These are phyloP conservation scores for Claviceps pusilla DNA, from an alignment of 2,329 filamentous ascomycete species.

Conservation along the genomic window DNA sequence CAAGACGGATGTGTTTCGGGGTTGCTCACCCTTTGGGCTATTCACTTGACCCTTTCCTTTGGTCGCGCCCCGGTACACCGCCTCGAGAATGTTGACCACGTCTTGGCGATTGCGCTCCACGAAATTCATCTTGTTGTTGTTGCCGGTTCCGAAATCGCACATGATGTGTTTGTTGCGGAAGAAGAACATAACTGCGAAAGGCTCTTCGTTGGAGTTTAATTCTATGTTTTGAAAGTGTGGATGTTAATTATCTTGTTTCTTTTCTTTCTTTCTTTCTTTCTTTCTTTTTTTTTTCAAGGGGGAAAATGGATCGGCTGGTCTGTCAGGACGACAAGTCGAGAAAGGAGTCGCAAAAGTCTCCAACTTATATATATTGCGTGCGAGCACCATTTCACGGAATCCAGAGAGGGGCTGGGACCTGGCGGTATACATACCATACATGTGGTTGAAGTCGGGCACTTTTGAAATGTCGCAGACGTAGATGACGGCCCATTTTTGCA, in stretches of 20 bases:
- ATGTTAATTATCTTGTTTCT: neutral
- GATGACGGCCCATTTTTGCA: conserved; percentile 86
- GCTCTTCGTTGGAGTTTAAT: conserved; percentile 32
- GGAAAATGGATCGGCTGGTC: too few species aligned
- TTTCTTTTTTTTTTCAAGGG: neutral
- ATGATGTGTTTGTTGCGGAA: conserved; percentile 99
- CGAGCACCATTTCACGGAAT: too few species aligned
- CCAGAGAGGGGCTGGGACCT: too few species aligned
- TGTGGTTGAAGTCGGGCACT: conserved; percentile 85
- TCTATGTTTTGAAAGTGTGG: neutral
- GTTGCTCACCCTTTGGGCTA: conserved; percentile 59
- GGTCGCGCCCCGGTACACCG: conserved; percentile 94
- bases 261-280: neutral
- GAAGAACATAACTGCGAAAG: conserved; percentile 92
- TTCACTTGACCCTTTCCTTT: conserved; percentile 94
- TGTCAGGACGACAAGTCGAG: too few species aligned
- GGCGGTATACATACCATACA: conserved; percentile 49
- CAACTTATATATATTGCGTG: too few species aligned
- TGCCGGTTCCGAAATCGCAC: conserved; percentile 93
- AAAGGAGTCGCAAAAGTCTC: too few species aligned
- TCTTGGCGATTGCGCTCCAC: conserved; percentile 93
- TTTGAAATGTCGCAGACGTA: conserved; percentile 89
- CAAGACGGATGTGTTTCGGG: neutral
- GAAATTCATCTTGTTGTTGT: conserved; percentile 98
- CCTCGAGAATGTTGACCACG: conserved; percentile 95